These are phyloP conservation scores for Trichoderma semiorbis DNA, from an alignment of 2,329 filamentous ascomycete genomes.

Conservation along the genomic window DNA sequence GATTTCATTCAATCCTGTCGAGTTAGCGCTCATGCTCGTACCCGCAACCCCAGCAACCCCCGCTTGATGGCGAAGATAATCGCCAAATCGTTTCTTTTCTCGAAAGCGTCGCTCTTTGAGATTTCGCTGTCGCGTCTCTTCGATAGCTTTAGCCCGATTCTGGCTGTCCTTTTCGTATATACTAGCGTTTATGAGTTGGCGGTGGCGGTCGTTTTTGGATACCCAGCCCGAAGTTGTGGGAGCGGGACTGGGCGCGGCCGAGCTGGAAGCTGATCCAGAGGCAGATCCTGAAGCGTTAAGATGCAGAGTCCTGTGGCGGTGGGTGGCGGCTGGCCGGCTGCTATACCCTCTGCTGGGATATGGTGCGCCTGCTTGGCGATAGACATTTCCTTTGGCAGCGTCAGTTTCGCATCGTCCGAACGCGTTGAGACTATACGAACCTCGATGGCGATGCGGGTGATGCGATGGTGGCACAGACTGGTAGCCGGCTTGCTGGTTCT, in stretches of 20 bases:
- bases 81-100: slow-evolving; percentile 57
- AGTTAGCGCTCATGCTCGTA: slow-evolving; percentile 25
- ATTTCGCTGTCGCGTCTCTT: slow-evolving; percentile 61
- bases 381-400: slow-evolving; percentile 29
- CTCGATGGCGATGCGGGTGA: slow-evolving; percentile 32
- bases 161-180: slow-evolving; percentile 73
- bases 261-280: slow-evolving; percentile 36
- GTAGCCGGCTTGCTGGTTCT: slow-evolving; percentile 55
- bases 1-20: slow-evolving; percentile 55
- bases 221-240: slow-evolving; percentile 52
- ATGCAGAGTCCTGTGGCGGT: slow-evolving; percentile 58
- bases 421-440: slow-evolving; percentile 30
- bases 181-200: slow-evolving; percentile 77
- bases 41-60: slow-evolving; percentile 24
- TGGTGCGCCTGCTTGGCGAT: slow-evolving; percentile 32
- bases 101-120: slow-evolving; percentile 50
- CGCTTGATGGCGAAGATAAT: slow-evolving; percentile 33
- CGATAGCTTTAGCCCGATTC: slow-evolving; percentile 66
- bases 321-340: slow-evolving; percentile 34
- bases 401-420: slow-evolving; percentile 9
- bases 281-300: slow-evolving; percentile 47
- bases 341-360: slow-evolving; percentile 36
- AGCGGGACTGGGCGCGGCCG: slow-evolving; percentile 35
- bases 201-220: slow-evolving; percentile 69
- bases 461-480: slow-evolving; percentile 27